Percentiles rank a stretch among this genome's conserved stretches.
These are phyloP conservation scores for Moniliella sp. DNA, from an alignment of 1,284 basidiomycete species.

Conservation along the genomic window DNA sequence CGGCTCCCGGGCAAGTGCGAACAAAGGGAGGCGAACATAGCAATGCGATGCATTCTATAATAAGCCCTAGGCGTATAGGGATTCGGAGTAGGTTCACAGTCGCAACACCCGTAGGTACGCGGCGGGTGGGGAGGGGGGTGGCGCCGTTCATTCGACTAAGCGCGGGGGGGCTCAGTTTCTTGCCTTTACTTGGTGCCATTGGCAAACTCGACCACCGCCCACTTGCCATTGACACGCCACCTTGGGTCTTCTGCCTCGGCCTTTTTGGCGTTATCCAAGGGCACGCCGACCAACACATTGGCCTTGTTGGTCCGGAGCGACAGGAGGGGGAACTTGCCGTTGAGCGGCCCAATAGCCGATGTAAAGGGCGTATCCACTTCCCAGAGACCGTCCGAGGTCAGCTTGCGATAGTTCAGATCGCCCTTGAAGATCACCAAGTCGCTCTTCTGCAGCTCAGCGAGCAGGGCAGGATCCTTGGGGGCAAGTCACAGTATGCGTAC, in stretches of 20 bases:
- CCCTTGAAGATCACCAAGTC: slow-evolving; percentile 87
- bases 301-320: slow-evolving; percentile 31
- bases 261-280: slow-evolving; percentile 44
- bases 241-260: slow-evolving; percentile 49
- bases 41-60: too few relatives aligned
- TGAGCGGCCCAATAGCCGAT: slow-evolving; percentile 73
- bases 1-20: too few relatives aligned
- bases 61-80: too few relatives aligned
- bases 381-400: slow-evolving; percentile 36
- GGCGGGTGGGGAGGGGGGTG: too few relatives aligned
- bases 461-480: slow-evolving; percentile 46
- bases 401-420: slow-evolving; percentile 71
- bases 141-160: too few relatives aligned
- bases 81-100: too few relatives aligned
- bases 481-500: slow-evolving; percentile 15
- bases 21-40: too few relatives aligned
- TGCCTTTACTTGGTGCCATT: too few relatives aligned
- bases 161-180: too few relatives aligned
- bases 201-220: slow-evolving; percentile 35
- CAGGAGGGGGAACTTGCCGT: slow-evolving; percentile 61
- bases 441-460: slow-evolving; percentile 68
- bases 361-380: slow-evolving; percentile 57
- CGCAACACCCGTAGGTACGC: too few relatives aligned
- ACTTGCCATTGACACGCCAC: slow-evolving; percentile 65
- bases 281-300: slow-evolving; percentile 57